These are phyloP conservation scores for Chaetothyriales sp. DNA, from an alignment of 2,329 filamentous ascomycete genomes.

Conservation along the genomic window DNA sequence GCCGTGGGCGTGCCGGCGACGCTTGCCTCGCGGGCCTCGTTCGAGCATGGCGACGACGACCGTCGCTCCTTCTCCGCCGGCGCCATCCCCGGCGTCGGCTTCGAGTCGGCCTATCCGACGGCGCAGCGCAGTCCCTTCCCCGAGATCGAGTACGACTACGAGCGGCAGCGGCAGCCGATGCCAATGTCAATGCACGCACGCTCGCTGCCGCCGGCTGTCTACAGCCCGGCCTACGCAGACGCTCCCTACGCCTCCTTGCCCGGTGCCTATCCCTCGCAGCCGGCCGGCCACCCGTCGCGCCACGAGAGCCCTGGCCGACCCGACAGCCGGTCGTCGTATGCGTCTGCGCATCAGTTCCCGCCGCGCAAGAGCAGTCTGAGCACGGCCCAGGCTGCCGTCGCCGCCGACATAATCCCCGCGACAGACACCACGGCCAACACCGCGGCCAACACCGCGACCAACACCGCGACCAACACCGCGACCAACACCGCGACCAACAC, in stretches of 20 bases:
- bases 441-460: slow-evolving; percentile 3
- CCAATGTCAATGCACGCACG: slow-evolving; percentile 3
- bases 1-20: slow-evolving; percentile 25
- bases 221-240: slow-evolving; percentile 11
- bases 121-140: slow-evolving; percentile 12
- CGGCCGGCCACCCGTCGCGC: slow-evolving; percentile 6
- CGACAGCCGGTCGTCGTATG: slow-evolving; percentile 15
- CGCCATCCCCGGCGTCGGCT: slow-evolving; percentile 1
- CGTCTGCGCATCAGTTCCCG: slow-evolving; percentile 34
- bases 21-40: slow-evolving; percentile 8
- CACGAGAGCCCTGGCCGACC: slow-evolving; percentile 14
- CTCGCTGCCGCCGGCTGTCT: slow-evolving; percentile 9
- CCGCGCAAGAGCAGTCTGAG: slow-evolving; percentile 50
- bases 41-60: slow-evolving; percentile 17
- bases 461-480: slow-evolving; percentile 4
- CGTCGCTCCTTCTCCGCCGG: slow-evolving; percentile 15
- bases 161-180: background rate
- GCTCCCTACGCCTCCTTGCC: slow-evolving; percentile 8
- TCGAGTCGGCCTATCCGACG: slow-evolving; percentile 14
- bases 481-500: background rate
- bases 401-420: no score
- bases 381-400: slow-evolving; percentile 22
- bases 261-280: slow-evolving; percentile 7
- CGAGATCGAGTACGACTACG: slow-evolving; percentile 13
- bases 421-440: slow-evolving; percentile 1